Evolutionary conservation across 208 protist species (phyloP), one percentile per base, ranked within the genome.

Genomic region (Polymyxa betae): DNA sequence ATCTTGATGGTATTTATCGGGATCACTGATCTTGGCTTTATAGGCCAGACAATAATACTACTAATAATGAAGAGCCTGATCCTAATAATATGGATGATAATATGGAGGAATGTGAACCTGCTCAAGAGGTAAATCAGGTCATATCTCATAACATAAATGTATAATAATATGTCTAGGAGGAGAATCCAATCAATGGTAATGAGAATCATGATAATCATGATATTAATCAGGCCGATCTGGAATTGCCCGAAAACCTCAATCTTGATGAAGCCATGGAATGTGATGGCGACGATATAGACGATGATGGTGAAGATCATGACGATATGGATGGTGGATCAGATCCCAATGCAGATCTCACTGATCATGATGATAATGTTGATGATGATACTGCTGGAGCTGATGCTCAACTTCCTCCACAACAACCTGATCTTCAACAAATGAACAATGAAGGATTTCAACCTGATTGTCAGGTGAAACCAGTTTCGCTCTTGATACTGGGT

Each of bases 51-150:
- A n/a, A n/a, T n/a, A n/a, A n/a, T n/a, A n/a, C n/a, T n/a, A n/a
- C n/a, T n/a, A n/a, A n/a, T n/a, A n/a, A n/a, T n/a, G n/a, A n/a
- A n/a, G n/a, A n/a, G n/a, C 43, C 90, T 0, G 91, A 88, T 38
- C 38, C 0, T n/a, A 89, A 93, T 12, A 82, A 91, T 46, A 68
- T 91, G n/a, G 32, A 38, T 64, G 91, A 93, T 40, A 92, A 96
- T 35, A 95, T 96, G 54, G 95, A 97, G 10, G 96, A 91, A 35
- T n/a, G n/a, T n/a, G 38, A 91, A 43, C 88, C 32, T 89, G 40
- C 16, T 35, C 12, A 89, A 29, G 49, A 60, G 49, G 24, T 66
- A 66, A 29, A 89, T 60, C 5, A 60, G 12, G 0, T 16, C 35
- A 16, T 41, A 88, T 24, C 77, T 45, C 12, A 88, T 24, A 24